Conservation (phyloP, 2,329 filamentous ascomycete species). For the Zarea fungicola region DNA sequence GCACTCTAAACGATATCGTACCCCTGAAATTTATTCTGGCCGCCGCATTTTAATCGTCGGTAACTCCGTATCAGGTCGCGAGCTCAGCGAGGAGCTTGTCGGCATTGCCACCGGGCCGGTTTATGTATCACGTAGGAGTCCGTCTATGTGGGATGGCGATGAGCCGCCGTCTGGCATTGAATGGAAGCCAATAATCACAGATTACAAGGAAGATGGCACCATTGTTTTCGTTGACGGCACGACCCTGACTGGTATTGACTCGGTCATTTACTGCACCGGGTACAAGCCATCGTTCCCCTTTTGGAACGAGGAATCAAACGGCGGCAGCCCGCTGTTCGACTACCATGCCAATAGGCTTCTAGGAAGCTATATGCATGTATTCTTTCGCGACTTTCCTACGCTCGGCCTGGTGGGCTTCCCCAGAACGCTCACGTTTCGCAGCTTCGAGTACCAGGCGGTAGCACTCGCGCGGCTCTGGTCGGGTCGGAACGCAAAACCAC, state of each 20-base stretch:
- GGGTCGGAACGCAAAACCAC: slow-evolving; percentile 30
- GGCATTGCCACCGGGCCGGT: slow-evolving; percentile 36
- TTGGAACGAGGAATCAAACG: slow-evolving; percentile 43
- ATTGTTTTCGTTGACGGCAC: slow-evolving; percentile 35
- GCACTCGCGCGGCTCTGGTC: slow-evolving; percentile 46
- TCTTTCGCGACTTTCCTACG: slow-evolving; percentile 41
- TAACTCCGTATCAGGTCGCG: slow-evolving; percentile 40
- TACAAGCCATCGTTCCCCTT: slow-evolving; percentile 39
- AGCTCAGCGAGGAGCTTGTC: slow-evolving; percentile 34
- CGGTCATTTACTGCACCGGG: slow-evolving; percentile 29
- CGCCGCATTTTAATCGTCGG: slow-evolving; percentile 36
- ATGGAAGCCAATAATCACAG: slow-evolving; percentile 49
- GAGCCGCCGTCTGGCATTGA: slow-evolving; percentile 40
- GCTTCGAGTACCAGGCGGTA: slow-evolving; percentile 52
- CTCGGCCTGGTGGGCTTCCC: slow-evolving; percentile 29
- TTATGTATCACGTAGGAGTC: slow-evolving; percentile 46
- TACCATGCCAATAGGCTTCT: slow-evolving; percentile 40
- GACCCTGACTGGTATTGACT: slow-evolving; percentile 21
- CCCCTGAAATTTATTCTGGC: slow-evolving; percentile 26
- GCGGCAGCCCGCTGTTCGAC: slow-evolving; percentile 44
- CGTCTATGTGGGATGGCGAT: slow-evolving; percentile 45
- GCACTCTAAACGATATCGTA: slow-evolving; percentile 43
- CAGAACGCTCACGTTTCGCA: slow-evolving; percentile 33
- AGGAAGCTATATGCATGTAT: slow-evolving; percentile 47
- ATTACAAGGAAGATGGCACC: slow-evolving; percentile 36